Conservation (phyloP, 2,329 filamentous ascomycete genomes). For the Thermothelomyces thermophilus region DNA sequence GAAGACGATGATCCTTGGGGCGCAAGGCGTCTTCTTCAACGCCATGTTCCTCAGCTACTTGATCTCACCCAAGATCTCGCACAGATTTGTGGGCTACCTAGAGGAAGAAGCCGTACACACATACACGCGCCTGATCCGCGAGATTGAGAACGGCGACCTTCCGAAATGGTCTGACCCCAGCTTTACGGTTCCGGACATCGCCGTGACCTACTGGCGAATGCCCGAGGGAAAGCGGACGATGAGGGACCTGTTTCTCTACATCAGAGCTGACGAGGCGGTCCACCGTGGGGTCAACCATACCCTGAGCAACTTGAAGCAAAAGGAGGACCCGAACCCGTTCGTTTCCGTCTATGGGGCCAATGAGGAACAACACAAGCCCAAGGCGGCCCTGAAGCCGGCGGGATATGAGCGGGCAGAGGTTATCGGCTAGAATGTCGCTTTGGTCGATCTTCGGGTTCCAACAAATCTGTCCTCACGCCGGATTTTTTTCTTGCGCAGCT, state of each 20-base stretch:
- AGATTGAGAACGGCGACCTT: slow-evolving; percentile 77
- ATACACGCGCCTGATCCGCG: slow-evolving; percentile 81
- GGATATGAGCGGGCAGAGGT: slow-evolving; percentile 85
- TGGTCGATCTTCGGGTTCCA: too few relatives aligned
- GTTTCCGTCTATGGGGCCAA: slow-evolving; percentile 72
- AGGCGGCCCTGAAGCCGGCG: slow-evolving; percentile 54
- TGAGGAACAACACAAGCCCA: slow-evolving; percentile 50
- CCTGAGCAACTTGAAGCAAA: slow-evolving; percentile 77
- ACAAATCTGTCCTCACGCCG: too few relatives aligned
- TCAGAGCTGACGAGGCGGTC: slow-evolving; percentile 67
- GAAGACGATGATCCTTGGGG: slow-evolving; percentile 81
- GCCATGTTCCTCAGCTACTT: slow-evolving; percentile 85
- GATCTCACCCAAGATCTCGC: slow-evolving; percentile 76
- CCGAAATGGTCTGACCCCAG: slow-evolving; percentile 68
- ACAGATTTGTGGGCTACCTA: slow-evolving; percentile 93
- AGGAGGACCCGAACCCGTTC: slow-evolving; percentile 86
- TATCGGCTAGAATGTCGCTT: too few relatives aligned
- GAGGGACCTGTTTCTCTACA: slow-evolving; percentile 80
- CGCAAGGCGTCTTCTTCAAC: slow-evolving; percentile 97
- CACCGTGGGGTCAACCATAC: slow-evolving; percentile 97
- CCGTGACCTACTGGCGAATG: slow-evolving; percentile 90
- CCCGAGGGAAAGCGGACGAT: slow-evolving; percentile 76
- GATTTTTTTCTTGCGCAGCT: too few relatives aligned
- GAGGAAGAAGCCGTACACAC: slow-evolving; percentile 97
- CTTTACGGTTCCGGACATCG: slow-evolving; percentile 79